Conservation (phyloP, 768 basidiomycete genomes). For the Cystobasidium tubakii region DNA sequence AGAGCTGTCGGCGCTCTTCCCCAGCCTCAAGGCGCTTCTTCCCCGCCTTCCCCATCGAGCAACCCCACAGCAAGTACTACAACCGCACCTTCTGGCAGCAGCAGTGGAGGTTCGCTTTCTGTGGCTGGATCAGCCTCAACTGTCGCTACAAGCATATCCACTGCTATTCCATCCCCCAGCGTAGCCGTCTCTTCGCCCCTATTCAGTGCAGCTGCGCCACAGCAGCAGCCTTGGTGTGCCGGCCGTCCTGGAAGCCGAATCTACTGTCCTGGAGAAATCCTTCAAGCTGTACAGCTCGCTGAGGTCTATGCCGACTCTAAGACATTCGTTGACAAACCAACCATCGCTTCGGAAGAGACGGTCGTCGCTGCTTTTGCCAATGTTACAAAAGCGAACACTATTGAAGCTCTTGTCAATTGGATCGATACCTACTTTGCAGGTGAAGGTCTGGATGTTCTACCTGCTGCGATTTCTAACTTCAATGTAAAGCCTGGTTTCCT, state of each 20-base stretch:
- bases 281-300: slow-evolving; percentile 81
- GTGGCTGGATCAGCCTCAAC: background rate
- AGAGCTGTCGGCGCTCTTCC: background rate
- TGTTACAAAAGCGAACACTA: slow-evolving; percentile 15
- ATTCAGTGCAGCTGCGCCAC: background rate
- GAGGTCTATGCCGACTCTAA: slow-evolving; percentile 71
- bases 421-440: slow-evolving; percentile 25
- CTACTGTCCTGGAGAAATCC: slow-evolving; percentile 44
- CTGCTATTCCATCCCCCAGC: slow-evolving; percentile 21
- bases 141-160: slow-evolving; percentile 15
- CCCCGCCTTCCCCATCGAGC: background rate
- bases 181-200: slow-evolving; percentile 9
- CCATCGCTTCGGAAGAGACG: background rate
- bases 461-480: slow-evolving; percentile 61
- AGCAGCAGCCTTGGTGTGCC: slow-evolving; percentile 25
- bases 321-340: slow-evolving; percentile 59
- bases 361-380: slow-evolving; percentile 24
- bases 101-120: slow-evolving; percentile 1
- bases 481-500: slow-evolving; percentile 63
- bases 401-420: slow-evolving; percentile 20
- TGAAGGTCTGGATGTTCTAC: slow-evolving; percentile 58
- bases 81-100: background rate
- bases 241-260: slow-evolving; percentile 16
- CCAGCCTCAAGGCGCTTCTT: background rate
- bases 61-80: background rate